These are phyloP conservation scores for Selaginella moellendorffii DNA, from an alignment of 75 land plant genomes.

Conservation along the genomic window DNA sequence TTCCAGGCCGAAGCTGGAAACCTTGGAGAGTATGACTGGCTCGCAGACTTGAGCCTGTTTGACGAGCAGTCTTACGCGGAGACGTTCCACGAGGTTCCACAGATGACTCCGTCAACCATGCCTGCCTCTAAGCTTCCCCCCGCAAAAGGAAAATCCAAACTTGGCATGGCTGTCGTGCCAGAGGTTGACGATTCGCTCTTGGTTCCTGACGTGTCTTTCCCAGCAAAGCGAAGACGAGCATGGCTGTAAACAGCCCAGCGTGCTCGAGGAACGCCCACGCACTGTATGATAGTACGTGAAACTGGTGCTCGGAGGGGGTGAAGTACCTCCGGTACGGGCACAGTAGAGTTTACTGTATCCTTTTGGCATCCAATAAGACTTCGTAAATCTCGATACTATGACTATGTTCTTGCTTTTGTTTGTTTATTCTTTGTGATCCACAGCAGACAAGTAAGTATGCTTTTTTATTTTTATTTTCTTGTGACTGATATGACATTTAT, in stretches of 20 bases:
- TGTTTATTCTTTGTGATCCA: background rate
- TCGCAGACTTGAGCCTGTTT: slow-evolving; percentile 42
- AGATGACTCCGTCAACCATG: slow-evolving; percentile 14
- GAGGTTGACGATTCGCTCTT: background rate
- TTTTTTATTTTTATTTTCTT: background rate
- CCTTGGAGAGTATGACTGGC: slow-evolving; percentile 59
- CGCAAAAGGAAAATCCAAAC: background rate
- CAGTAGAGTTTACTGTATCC: background rate
- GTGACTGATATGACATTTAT: background rate
- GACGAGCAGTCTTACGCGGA: slow-evolving; percentile 36
- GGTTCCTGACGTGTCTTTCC: background rate
- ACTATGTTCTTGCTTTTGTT: no score
- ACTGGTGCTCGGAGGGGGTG: no score
- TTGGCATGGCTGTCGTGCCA: background rate
- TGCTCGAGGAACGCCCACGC: no score
- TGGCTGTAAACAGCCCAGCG: background rate
- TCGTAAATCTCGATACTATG: no score
- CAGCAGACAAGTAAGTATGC: background rate
- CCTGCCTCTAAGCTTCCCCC: background rate
- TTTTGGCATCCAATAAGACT: background rate
- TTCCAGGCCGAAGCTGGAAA: slow-evolving; percentile 17
- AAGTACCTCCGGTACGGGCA: background rate
- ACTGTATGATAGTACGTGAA: no score
- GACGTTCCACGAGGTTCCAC: slow-evolving; percentile 51
- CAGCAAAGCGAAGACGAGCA: background rate